These are phyloP conservation scores for Beauveria varroae DNA, from an alignment of 2,329 filamentous ascomycete genomes.

Conservation along the genomic window DNA sequence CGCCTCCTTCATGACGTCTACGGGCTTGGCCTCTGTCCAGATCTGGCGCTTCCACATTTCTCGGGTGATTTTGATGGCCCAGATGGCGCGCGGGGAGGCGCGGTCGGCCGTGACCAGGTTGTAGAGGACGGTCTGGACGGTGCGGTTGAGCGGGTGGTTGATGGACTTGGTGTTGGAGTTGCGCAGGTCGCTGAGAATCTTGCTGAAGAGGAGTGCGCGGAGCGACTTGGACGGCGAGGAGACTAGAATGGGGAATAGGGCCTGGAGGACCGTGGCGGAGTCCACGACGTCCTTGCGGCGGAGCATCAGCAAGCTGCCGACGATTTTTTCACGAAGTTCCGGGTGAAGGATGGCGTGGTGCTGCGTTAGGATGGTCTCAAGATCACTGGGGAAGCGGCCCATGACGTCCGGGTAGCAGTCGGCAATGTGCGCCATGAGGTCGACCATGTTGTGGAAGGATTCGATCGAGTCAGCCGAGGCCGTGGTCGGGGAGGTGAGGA, in stretches of 20 bases:
- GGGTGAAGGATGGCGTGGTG: slow-evolving; percentile 78
- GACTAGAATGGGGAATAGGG: slow-evolving; percentile 88
- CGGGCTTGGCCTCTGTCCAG: slow-evolving; percentile 89
- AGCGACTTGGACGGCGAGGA: slow-evolving; percentile 88
- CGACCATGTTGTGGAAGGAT: slow-evolving; percentile 83
- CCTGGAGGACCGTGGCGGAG: slow-evolving; percentile 74
- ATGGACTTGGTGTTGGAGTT: slow-evolving; percentile 79
- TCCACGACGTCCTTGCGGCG: slow-evolving; percentile 89
- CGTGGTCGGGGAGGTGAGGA: slow-evolving; percentile 73
- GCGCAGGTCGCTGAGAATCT: slow-evolving; percentile 85
- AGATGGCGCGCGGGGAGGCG: slow-evolving; percentile 77
- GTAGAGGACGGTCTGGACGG: slow-evolving; percentile 87
- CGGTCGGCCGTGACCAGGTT: slow-evolving; percentile 85
- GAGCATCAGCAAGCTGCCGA: slow-evolving; percentile 79
- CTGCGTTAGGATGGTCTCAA: slow-evolving; percentile 70
- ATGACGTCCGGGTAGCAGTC: slow-evolving; percentile 87
- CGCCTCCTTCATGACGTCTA: slow-evolving; percentile 98
- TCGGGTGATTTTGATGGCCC: slow-evolving; percentile 91
- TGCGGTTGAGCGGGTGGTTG: slow-evolving; percentile 89
- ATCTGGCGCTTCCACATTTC: slow-evolving; percentile 96
- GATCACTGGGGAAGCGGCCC: slow-evolving; percentile 65
- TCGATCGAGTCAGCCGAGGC: slow-evolving; percentile 72
- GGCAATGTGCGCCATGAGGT: slow-evolving; percentile 87
- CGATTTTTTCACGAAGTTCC: slow-evolving; percentile 88
- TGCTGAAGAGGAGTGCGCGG: slow-evolving; percentile 72